Conservation (phyloP, 495 filamentous ascomycete species). For the Xylaria intraflava region DNA sequence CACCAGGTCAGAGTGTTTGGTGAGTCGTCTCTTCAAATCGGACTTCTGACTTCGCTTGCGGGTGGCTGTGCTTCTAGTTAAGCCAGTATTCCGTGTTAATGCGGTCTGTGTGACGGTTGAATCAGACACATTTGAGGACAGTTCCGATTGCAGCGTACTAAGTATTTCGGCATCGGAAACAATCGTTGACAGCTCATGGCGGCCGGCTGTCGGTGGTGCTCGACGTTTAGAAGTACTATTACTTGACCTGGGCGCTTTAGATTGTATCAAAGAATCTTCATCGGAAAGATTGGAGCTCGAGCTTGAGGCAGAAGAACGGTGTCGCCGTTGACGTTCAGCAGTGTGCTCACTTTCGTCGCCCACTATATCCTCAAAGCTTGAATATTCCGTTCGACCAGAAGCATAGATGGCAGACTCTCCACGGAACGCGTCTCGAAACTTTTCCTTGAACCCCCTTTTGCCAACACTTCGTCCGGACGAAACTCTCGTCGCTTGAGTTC, state of each 20-base stretch:
- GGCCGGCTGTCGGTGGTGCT: constrained; percentile 58
- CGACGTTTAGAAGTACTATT: constrained; percentile 39
- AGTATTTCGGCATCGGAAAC: constrained; percentile 55
- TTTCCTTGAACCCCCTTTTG: constrained; percentile 41
- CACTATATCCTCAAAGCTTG: constrained; percentile 30
- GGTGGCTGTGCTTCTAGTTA: constrained; percentile 32
- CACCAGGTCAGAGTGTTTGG: constrained; percentile 88
- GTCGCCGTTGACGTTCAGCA: constrained; percentile 23
- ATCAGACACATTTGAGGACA: constrained; percentile 39
- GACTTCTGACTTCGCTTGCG: constrained; percentile 36
- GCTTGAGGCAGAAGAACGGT: constrained; percentile 21
- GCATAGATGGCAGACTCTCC: constrained; percentile 44
- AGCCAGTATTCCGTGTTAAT: constrained; percentile 38
- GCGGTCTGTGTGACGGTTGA: constrained; percentile 48
- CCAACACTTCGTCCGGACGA: constrained; percentile 31
- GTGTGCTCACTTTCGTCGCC: constrained; percentile 30
- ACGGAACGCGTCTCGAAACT: constrained; percentile 48
- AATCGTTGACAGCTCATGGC: constrained; percentile 69
- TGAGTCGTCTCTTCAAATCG: constrained; percentile 65
- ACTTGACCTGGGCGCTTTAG: constrained; percentile 19
- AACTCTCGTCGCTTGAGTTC: constrained; percentile 43
- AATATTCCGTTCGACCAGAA: constrained; percentile 37
- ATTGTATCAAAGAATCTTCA: constrained; percentile 26
- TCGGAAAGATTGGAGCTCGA: constrained; percentile 23
- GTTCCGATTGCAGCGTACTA: constrained; percentile 39